Percentiles rank a stretch among this genome's conserved stretches.
phyloP scores from a whole-genome alignment of 805 yeast species.

The Kodamaea restingae region DNA sequence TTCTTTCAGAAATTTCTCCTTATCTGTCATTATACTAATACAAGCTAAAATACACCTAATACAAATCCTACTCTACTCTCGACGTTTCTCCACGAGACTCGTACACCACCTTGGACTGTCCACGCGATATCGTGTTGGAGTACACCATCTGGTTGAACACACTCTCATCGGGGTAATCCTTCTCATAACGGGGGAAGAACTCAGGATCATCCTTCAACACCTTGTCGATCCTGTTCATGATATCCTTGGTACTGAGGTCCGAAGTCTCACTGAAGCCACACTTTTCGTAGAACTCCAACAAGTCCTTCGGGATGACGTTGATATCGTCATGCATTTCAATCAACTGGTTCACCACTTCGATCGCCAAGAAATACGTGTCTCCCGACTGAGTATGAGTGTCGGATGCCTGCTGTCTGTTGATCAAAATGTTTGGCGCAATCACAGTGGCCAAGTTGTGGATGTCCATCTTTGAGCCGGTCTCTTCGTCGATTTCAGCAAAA shows the following conservation, averaged over 20 bases:
- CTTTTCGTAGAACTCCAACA: constrained; percentile 47
- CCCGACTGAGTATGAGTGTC: constrained; percentile 35
- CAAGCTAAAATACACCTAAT: constrained; percentile 1
- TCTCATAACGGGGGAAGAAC: constrained; percentile 21
- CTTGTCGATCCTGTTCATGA: constrained; percentile 31
- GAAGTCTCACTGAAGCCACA: constrained; percentile 32
- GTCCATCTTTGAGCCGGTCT: constrained; percentile 88
- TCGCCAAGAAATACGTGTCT: constrained; percentile 80
- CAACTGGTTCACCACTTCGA: constrained; percentile 82
- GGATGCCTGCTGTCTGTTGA: constrained; percentile 43
- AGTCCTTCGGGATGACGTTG: constrained; percentile 67
- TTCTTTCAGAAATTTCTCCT: background rate
- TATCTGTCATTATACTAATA: background rate
- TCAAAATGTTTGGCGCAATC: constrained; percentile 85
- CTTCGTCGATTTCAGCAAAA: constrained; percentile 88
- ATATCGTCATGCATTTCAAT: constrained; percentile 79
- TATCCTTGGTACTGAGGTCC: constrained; percentile 31
- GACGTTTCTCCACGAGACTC: constrained; percentile 33
- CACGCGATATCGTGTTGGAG: constrained; percentile 28
- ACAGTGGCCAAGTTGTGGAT: constrained; percentile 93
- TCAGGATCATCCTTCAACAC: constrained; percentile 27
- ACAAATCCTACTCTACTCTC: constrained; percentile 1
- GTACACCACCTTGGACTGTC: constrained; percentile 23
- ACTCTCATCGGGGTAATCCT: constrained; percentile 8
- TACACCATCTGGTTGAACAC: constrained; percentile 25